Evolutionary conservation across 805 yeast genomes (phyloP), one percentile per base, ranked within the genome.

Genomic region (Candida multigemmis): DNA sequence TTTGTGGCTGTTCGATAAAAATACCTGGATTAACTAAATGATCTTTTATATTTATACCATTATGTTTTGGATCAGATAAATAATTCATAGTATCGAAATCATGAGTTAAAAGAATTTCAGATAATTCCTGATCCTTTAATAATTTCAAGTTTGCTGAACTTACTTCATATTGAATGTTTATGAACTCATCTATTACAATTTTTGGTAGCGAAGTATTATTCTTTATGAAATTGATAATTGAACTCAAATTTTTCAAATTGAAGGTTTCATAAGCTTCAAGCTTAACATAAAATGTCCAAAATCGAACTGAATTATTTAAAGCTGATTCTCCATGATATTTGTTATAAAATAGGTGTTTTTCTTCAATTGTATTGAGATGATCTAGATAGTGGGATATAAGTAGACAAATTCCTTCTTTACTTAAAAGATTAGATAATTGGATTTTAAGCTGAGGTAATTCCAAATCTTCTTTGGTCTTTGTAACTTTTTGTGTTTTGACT

Each of bases 211-310:
- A 52, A 0, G 75, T 62, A 12, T 60, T 42, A 3, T 40, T 46
- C 17, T 68, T 68, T 18, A 78, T 41, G 21, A 65, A 57, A 11
- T 55, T 45, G 8, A 74, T 51, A 10, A 77, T 53, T 22, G 51
- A 58, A 12, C 59, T 49, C 14, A 77, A 35, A 33, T 71, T 68
- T 14, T 44, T 44, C 16, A 60, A 50, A 33, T 74, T 73, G 12
- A 57, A 50, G 25, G 56, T 56, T 2, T 38, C 28, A 13, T 59
- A 10, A 6, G 51, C 61, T 34, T 77, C 79, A 39, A 68, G 73
- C 24, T 70, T 68, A 34, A 77, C 63, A 33, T 53, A 74, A 21
- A 65, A 61, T 7, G 49, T 42, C 86, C 86, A 79, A 38, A 75
- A 80, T 12, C 60, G 40, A 4, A 49, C 48, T 1, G 74, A 66